Evolutionary conservation across 2,329 filamentous ascomycete species (phyloP), one percentile per base, ranked within the genome.

Genomic region (Aspergillus amoenus): DNA sequence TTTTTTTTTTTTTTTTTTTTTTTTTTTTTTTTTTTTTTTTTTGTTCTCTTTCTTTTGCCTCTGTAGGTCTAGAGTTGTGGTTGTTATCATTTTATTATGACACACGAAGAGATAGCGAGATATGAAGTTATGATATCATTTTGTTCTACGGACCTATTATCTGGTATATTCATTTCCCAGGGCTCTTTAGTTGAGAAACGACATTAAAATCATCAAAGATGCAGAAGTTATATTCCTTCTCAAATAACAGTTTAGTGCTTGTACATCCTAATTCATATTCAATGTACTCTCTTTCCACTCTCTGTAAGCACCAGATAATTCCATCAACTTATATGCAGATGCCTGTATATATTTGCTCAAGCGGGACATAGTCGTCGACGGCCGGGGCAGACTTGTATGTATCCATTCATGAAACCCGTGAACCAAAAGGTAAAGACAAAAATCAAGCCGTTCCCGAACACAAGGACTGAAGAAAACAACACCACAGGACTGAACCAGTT

Each of bases 401-500:
- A 47, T 34, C 47, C 47, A 30, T 41, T 21, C 13, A 40, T 18
- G 11, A n/a, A 17, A 41, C 21, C 21, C 21, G 8, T 15, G 17
- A n/a, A 21, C 18, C 21, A 40, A 41, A 15, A 18, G 27, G 24
- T 12, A 30, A 40, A 30, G 5, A 50, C 39, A 40, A 40, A n/a
- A 49, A 41, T 5, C 7, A 48, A 21, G 22, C 34, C 15, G 37
- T 6, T n/a, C 22, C 11, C 17, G 21, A 24, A 34, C n/a, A 13
- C 27, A 13, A 13, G 32, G 32, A 40, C 24, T 42, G 24, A 8
- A 52, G 6, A 37, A 40, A 15, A 34, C 21, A 27, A 27, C 21
- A 40, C 34, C 34, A 41, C 15, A 22, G 22, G 5, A 40, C 34
- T 41, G 39, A 52, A 65, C 63, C 61, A 59, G 27, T 60, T 60